phyloP scores from a whole-genome alignment of 345 rosid genomes.

The Citrus sinensis region DVS_A1.0 CM039163.1:50918001-50918500 shows the following conservation, averaged over 20 bases:
- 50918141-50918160: background rate
- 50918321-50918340: conserved; percentile 11
- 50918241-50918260: background rate
- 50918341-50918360: conserved; percentile 89
- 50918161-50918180: background rate
- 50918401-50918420: conserved; percentile 85
- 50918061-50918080: conserved; percentile 90
- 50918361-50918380: conserved; percentile 76
- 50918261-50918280: background rate
- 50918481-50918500: background rate
- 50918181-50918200: background rate
- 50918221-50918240: background rate
- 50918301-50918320: background rate
- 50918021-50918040: conserved; percentile 87
- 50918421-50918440: conserved; percentile 86
- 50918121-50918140: conserved; percentile 3
- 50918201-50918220: conserved; percentile 12
- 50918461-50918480: background rate
- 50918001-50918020: conserved; percentile 81
- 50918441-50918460: background rate
- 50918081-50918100: conserved; percentile 10
- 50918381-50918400: conserved; percentile 88
- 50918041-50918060: conserved; percentile 81
- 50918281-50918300: background rate
- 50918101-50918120: conserved; percentile 12